Evolutionary conservation across 2,329 filamentous ascomycete species (phyloP).

Genomic region (Phialemoniopsis sp.): DNA sequence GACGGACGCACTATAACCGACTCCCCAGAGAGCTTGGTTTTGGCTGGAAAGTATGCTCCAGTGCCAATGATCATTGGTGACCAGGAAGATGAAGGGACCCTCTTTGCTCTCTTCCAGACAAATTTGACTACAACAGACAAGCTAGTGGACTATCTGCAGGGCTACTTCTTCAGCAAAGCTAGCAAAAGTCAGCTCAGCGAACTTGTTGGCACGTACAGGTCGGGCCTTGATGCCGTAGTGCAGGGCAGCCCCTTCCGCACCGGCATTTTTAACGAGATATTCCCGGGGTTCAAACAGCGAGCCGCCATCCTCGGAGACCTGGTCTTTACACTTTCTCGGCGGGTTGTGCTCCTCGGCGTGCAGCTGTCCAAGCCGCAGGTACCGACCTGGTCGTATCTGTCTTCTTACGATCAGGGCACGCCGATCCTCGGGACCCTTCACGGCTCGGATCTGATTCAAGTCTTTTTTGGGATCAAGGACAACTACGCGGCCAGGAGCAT

Average conservation of each 20-base stretch:
- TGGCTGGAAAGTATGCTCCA: conserved; percentile 44
- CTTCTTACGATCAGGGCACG: conserved; percentile 54
- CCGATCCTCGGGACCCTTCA: conserved; percentile 63
- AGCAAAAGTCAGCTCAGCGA: conserved; percentile 36
- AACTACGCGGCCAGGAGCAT: conserved; percentile 43
- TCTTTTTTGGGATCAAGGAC: conserved; percentile 46
- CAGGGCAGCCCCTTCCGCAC: conserved; percentile 60
- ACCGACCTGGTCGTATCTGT: conserved; percentile 56
- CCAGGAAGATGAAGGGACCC: conserved; percentile 63
- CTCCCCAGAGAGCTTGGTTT: conserved; percentile 45
- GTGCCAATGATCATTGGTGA: conserved; percentile 62
- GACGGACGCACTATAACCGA: conserved; percentile 49
- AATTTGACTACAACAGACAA: conserved; percentile 53
- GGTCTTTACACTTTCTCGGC: conserved; percentile 37
- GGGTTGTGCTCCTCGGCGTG: conserved; percentile 39
- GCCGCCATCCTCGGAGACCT: conserved; percentile 62
- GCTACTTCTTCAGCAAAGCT: conserved; percentile 43
- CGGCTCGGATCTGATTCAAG: conserved; percentile 49
- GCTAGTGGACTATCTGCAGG: conserved; percentile 47
- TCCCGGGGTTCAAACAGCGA: conserved; percentile 61
- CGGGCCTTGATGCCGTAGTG: conserved; percentile 34
- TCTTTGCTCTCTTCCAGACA: conserved; percentile 55
- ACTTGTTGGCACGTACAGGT: conserved; percentile 54
- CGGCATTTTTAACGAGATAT: conserved; percentile 51
- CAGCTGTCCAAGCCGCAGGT: conserved; percentile 35